A percentile compares a stretch with the other conserved stretches of the same genome.
These are phyloP conservation scores for Rhamnella rubrinervis DNA, from an alignment of 331 rosid genomes.

Conservation along the genomic window DNA sequence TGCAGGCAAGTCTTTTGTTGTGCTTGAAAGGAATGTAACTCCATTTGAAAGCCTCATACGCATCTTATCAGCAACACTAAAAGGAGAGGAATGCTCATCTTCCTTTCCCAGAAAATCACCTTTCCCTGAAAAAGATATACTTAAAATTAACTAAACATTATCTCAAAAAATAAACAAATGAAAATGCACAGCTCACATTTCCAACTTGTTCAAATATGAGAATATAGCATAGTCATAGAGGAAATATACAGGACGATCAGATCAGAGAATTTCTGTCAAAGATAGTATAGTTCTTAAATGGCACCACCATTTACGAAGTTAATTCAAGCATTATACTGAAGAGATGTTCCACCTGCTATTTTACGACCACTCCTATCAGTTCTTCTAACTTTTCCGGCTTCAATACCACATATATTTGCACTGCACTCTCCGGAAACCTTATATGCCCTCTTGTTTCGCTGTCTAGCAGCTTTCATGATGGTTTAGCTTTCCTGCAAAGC, in stretches of 20 bases:
- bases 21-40: slow-evolving; percentile 23
- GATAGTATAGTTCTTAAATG: neutral
- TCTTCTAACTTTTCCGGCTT: slow-evolving; percentile 42
- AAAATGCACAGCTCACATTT: neutral
- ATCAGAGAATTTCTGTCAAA: neutral
- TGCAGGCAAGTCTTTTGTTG: slow-evolving; percentile 17
- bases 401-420: slow-evolving; percentile 23
- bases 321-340: neutral
- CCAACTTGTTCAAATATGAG: slow-evolving; percentile 10
- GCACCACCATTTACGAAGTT: neutral
- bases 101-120: slow-evolving; percentile 32
- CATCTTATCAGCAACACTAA: slow-evolving; percentile 22
- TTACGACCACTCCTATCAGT: slow-evolving; percentile 26
- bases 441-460: slow-evolving; percentile 25
- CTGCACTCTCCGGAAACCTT: slow-evolving; percentile 42
- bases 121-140: slow-evolving; percentile 23
- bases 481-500: slow-evolving; percentile 35
- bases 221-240: neutral
- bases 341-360: slow-evolving; percentile 34
- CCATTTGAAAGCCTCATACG: slow-evolving; percentile 10
- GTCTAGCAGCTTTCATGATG: slow-evolving; percentile 43
- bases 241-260: neutral
- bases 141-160: slow-evolving; percentile 12
- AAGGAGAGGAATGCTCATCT: slow-evolving; percentile 27
- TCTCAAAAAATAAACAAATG: neutral